Conservation (phyloP, 148 eudicot species). For the Oxyria digyna region DNA sequence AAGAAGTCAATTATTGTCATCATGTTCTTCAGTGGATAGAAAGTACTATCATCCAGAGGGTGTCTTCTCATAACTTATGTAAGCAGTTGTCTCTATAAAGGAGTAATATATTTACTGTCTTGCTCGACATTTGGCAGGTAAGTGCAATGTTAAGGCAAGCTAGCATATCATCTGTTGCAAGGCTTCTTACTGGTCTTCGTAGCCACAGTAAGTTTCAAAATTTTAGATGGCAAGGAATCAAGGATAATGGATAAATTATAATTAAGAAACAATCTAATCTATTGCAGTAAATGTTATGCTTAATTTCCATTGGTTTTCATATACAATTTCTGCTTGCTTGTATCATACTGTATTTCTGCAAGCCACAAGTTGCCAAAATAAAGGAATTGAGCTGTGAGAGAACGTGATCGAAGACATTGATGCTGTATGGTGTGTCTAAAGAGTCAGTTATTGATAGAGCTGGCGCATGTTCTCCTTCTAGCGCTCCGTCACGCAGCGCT, state of each 20-base stretch:
- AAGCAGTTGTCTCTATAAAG: not conserved
- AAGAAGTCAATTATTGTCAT: not conserved
- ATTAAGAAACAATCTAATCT: too few species aligned
- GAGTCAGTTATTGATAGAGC: slow-evolving; percentile 64
- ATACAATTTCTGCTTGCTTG: too few species aligned
- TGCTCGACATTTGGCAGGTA: slow-evolving; percentile 42
- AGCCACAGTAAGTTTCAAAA: slow-evolving; percentile 40
- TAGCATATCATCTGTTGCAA: slow-evolving; percentile 39
- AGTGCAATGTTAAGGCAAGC: slow-evolving; percentile 61
- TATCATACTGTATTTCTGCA: too few species aligned
- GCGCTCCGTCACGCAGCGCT: slow-evolving; percentile 74
- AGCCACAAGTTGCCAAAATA: too few species aligned
- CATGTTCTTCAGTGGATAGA: not conserved
- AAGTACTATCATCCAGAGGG: not conserved
- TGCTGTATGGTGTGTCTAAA: slow-evolving; percentile 37
- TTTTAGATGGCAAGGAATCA: not conserved
- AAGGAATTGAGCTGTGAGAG: slow-evolving; percentile 63
- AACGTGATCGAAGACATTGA: slow-evolving; percentile 51
- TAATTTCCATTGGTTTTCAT: too few species aligned
- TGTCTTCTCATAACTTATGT: not conserved
- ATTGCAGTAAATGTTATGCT: too few species aligned
- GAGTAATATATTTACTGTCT: not conserved
- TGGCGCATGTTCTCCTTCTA: slow-evolving; percentile 77
- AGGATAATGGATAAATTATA: too few species aligned
- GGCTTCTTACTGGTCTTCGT: slow-evolving; percentile 55